Conservation (phyloP, 768 basidiomycete genomes). For the Mycena pura region DNA sequence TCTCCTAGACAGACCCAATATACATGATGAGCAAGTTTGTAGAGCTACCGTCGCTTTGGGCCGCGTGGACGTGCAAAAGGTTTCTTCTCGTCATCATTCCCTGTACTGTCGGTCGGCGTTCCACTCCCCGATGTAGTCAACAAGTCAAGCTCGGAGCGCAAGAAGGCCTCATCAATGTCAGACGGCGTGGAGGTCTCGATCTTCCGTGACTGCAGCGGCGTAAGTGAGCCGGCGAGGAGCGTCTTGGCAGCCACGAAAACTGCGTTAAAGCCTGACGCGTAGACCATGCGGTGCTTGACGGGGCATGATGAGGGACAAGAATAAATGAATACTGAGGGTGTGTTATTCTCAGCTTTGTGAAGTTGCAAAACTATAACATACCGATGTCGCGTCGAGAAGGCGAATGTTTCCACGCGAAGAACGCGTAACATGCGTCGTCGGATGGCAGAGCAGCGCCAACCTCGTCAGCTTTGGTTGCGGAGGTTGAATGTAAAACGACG, state of each 20-base stretch:
- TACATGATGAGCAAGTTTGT: too few relatives aligned
- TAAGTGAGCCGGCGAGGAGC: constrained; percentile 49
- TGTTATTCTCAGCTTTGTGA: neutral
- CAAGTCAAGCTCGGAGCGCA: constrained; percentile 64
- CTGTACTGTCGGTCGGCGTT: constrained; percentile 13
- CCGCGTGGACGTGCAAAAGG: constrained; percentile 76
- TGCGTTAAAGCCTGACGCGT: constrained; percentile 71
- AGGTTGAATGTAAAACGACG: constrained; percentile 51
- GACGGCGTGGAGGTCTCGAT: constrained; percentile 83
- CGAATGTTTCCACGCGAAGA: constrained; percentile 70
- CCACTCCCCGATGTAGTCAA: constrained; percentile 23
- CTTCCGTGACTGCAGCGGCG: constrained; percentile 59
- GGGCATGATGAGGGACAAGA: constrained; percentile 85
- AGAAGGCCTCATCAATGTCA: constrained; percentile 70
- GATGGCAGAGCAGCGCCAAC: constrained; percentile 58
- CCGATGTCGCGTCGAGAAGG: constrained; percentile 64
- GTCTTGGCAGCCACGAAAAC: constrained; percentile 64
- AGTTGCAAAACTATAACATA: constrained; percentile 38
- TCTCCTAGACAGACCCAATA: too few relatives aligned
- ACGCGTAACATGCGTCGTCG: constrained; percentile 69
- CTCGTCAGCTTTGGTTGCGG: constrained; percentile 47
- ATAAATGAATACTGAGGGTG: constrained; percentile 82
- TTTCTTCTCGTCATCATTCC: constrained; percentile 39
- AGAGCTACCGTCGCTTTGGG: constrained; percentile 63
- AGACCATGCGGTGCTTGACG: constrained; percentile 88